Percentiles rank a stretch among this genome's conserved stretches.
These are phyloP conservation scores for Pleoardoris graminearum DNA, from an alignment of 2,329 filamentous ascomycete species.

Conservation along the genomic window DNA sequence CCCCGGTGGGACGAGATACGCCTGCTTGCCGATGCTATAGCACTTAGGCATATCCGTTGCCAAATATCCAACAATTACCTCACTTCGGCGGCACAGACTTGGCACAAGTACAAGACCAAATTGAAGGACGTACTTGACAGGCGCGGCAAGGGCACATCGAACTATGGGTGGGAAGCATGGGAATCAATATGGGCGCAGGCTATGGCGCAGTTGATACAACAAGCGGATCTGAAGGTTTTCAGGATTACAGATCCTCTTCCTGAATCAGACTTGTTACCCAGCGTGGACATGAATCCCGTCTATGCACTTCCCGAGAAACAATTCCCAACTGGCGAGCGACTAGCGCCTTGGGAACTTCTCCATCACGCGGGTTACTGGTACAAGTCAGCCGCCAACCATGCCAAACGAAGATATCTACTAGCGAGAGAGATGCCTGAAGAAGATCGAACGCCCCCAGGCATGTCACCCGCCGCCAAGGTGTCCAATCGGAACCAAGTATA, in stretches of 20 bases:
- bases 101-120: slow-evolving; percentile 75
- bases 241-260: slow-evolving; percentile 27
- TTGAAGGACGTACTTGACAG: slow-evolving; percentile 79
- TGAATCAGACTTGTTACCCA: slow-evolving; percentile 29
- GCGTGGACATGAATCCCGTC: slow-evolving; percentile 39
- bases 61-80: slow-evolving; percentile 78
- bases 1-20: slow-evolving; percentile 91
- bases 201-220: slow-evolving; percentile 63
- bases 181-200: slow-evolving; percentile 71
- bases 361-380: slow-evolving; percentile 68
- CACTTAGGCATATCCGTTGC: slow-evolving; percentile 80
- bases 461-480: slow-evolving; percentile 59
- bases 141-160: slow-evolving; percentile 80
- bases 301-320: slow-evolving; percentile 58
- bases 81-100: slow-evolving; percentile 77
- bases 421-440: slow-evolving; percentile 62
- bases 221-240: slow-evolving; percentile 55
- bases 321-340: slow-evolving; percentile 52
- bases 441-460: slow-evolving; percentile 59
- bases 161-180: slow-evolving; percentile 95
- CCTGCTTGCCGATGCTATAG: slow-evolving; percentile 78
- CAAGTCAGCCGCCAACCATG: slow-evolving; percentile 57
- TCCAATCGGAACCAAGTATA: slow-evolving; percentile 58
- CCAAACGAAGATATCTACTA: slow-evolving; percentile 53
- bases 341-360: slow-evolving; percentile 62